Evolutionary conservation across 495 filamentous ascomycete species (phyloP).

Genomic region (Podospora australis): DNA sequence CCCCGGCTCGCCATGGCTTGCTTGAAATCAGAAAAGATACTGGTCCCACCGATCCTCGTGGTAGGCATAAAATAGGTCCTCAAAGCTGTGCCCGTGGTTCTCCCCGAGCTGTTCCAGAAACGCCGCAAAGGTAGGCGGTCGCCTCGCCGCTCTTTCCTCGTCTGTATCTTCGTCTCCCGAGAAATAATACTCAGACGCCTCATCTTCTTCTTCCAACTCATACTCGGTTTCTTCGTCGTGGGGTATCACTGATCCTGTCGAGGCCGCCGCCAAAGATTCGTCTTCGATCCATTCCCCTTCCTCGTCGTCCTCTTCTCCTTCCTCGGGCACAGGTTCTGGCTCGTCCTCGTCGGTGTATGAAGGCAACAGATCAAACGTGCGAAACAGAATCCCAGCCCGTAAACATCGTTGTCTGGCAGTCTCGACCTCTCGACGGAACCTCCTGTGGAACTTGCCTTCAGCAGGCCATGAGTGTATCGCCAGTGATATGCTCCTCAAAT

Average conservation of each 20-base stretch:
- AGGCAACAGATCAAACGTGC: conserved; percentile 27
- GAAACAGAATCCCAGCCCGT: conserved; percentile 22
- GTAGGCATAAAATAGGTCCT: conserved; percentile 29
- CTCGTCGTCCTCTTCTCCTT: conserved; percentile 9
- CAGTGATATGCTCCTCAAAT: conserved; percentile 22
- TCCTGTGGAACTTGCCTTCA: conserved; percentile 22
- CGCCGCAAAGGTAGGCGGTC: conserved; percentile 24
- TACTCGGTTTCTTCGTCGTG: conserved; percentile 15
- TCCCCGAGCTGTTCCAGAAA: conserved; percentile 26
- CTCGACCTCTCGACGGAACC: conserved; percentile 27
- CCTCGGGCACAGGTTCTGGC: conserved; percentile 12
- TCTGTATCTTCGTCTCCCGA: conserved; percentile 29
- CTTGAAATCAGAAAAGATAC: conserved; percentile 29
- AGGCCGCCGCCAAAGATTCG: not conserved
- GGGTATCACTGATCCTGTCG: not conserved
- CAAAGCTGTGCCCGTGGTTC: conserved; percentile 27
- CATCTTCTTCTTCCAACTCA: conserved; percentile 31
- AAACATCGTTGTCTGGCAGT: conserved; percentile 18
- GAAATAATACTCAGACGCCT: conserved; percentile 31
- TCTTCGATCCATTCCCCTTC: conserved; percentile 7
- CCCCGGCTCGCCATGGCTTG: too few relatives aligned
- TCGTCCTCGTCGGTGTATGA: conserved; percentile 29
- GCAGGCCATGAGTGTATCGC: conserved; percentile 34
- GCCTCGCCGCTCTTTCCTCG: conserved; percentile 25
- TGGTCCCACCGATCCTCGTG: conserved; percentile 33